Conservation (phyloP, 148 eudicot genomes). For the Selenicereus undatus region DNA sequence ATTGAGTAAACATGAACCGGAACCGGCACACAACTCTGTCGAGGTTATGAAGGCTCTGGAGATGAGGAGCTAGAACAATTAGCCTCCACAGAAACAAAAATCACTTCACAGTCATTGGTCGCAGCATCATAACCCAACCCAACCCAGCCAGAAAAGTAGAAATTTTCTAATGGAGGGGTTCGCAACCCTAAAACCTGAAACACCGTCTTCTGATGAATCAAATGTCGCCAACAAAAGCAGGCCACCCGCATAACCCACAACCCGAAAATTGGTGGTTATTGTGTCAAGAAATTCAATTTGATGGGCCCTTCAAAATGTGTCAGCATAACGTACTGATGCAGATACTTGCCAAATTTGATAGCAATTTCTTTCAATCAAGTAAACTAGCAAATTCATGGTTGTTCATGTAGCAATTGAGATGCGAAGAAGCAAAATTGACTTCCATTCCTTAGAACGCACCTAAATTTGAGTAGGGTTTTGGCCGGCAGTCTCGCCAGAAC, state of each 20-base stretch:
- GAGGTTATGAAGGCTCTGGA: background rate
- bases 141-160: background rate
- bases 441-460: constrained; percentile 3
- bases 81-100: background rate
- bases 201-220: background rate
- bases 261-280: background rate
- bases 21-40: background rate
- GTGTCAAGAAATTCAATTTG: background rate
- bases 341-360: too few relatives aligned
- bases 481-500: background rate
- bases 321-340: background rate
- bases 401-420: background rate
- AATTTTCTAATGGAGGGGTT: constrained; percentile 1
- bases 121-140: constrained; percentile 4
- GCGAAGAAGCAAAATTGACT: background rate
- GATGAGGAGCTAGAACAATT: too few relatives aligned
- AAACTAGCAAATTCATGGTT: background rate
- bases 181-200: background rate
- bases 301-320: background rate
- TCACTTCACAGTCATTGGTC: background rate
- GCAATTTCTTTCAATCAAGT: background rate
- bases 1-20: background rate
- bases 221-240: background rate
- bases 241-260: background rate
- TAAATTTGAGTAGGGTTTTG: background rate